Conservation (phyloP, 129 eudicot species). For the Centrapalus pauciflorus region DNA sequence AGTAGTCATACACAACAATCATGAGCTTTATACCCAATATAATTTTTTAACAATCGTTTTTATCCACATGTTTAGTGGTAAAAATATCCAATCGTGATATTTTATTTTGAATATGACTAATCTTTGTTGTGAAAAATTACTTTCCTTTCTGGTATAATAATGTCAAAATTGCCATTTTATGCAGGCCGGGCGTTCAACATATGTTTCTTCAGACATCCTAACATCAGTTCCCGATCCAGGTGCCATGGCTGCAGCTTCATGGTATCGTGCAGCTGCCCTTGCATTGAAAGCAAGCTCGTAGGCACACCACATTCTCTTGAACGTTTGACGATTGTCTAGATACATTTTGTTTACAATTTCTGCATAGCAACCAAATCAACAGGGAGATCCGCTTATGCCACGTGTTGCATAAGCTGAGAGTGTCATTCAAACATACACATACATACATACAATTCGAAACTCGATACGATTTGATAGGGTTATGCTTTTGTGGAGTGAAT, state of each 20-base stretch:
- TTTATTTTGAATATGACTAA: no score
- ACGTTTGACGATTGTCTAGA: neutral
- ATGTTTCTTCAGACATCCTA: slow-evolving; percentile 56
- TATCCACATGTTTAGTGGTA: no score
- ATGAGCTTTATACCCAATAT: no score
- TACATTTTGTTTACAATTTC: slow-evolving; percentile 17
- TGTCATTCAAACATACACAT: neutral
- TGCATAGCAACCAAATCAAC: slow-evolving; percentile 21
- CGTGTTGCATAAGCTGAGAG: slow-evolving; percentile 26
- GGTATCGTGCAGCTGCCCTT: slow-evolving; percentile 90
- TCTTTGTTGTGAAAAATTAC: no score
- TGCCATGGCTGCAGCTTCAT: slow-evolving; percentile 95
- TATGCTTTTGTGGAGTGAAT: neutral
- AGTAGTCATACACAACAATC: no score
- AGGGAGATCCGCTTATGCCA: slow-evolving; percentile 27
- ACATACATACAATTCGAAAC: neutral
- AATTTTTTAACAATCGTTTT: no score
- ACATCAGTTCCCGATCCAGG: slow-evolving; percentile 93
- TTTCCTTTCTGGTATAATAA: no score
- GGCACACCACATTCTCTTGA: neutral
- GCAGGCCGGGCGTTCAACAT: slow-evolving; percentile 95
- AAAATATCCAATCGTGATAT: no score
- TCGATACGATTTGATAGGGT: neutral
- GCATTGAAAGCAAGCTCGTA: slow-evolving; percentile 50
- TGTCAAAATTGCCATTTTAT: neutral